Base-by-base conservation (phyloP, 2,329 filamentous ascomycete genomes). In the Aspergillus quadrilineatus region DNA sequence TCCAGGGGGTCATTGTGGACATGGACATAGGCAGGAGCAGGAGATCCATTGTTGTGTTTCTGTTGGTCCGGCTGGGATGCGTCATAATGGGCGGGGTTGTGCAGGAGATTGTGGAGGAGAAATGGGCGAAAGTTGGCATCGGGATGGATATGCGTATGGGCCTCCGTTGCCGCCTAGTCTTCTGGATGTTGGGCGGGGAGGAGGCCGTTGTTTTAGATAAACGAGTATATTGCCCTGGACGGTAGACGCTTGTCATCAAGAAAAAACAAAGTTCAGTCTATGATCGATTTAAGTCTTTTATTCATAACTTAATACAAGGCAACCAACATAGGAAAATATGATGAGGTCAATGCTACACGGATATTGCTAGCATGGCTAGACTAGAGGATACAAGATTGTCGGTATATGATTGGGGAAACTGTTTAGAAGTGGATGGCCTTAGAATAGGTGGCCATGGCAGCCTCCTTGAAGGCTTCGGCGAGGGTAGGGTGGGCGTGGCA, bases 401-500 rank as follows among this genome's bases (percentile, higher is more conserved):
- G 64, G 62, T 60, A 63, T 60, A 64, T 55, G 56, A 53, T 50
- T 34, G 56, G 56, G 50, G 51, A 56, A 60, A 64, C 67, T 37
- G 34, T 37, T 37, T 89, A 99, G 79, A 89, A 96, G 82, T 99
- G 94, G 75, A 99, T 96, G 65, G 94, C 88, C 82, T 96, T 94
- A 70, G 87, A 85, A 80, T 96, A 92, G 50, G 93, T 97, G 61
- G 91, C 90, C 94, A 99, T 97, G 67, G 94, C 94, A 70, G 94
- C 94, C 85, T 99, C 94, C 84, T 99, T 99, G 85, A 99, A 97
- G 44, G 94, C 94, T 82, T 99, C 94, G 26, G 93, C 87, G 59
- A 99, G 83, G 50, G 92, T 97, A 55, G 94, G 94, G 80, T 99
- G 94, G 55, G 94, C 94, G 79, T 99, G 94, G 78, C 90, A 94